Evolutionary conservation across 139 green algal genomes (phyloP), one percentile per base, ranked within the genome.

Genomic region (Chlorella sp.): DNA sequence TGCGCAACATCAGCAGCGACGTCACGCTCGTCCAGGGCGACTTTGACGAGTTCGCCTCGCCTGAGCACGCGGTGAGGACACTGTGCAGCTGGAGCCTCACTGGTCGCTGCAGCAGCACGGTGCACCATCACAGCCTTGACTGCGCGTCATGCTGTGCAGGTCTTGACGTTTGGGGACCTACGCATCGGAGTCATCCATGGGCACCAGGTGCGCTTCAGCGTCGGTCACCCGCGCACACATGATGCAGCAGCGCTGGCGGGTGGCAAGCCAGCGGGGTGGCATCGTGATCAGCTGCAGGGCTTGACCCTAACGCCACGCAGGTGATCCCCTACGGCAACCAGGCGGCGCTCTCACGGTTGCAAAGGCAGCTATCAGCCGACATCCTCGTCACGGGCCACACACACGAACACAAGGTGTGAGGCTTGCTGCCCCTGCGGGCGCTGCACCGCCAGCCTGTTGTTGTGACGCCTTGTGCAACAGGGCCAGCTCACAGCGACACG

Each of bases 331-430:
- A 85, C 80, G 91, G 88, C 30, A 87, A 95, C 80, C 72, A 80
- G 0, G 87, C 94, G 2, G 82, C 90, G 2, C 81, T 97, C 42
- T 87, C 85, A 5, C 85, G 91, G 27, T 70, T 97, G 64, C 87
- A 95, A 74, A 75, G 95, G 51, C 87, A 91, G 71, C 70, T 98
- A 66, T 87, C 90, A 33, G 91, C 89, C 0, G 95, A 99, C 78
- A 93, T 99, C 36, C 85, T 99, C 22, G 77, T 99, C 4, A 95
- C 87, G 0, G 95, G 93, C 0, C 91, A 97, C 84, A 97, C 93
- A 24, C 94, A 98, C 72, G 82, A 89, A 50, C 93, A 95, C 74
- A 90, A 93, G 83, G 88, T 91, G 77, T 4, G 33, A 3, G 23
- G n/a, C n/a, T n/a, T n/a, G n/a, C n/a, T n/a, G n/a, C n/a, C n/a